Conservation (phyloP, 139 green algal species). For the Picochlorum costavermella region DNA sequence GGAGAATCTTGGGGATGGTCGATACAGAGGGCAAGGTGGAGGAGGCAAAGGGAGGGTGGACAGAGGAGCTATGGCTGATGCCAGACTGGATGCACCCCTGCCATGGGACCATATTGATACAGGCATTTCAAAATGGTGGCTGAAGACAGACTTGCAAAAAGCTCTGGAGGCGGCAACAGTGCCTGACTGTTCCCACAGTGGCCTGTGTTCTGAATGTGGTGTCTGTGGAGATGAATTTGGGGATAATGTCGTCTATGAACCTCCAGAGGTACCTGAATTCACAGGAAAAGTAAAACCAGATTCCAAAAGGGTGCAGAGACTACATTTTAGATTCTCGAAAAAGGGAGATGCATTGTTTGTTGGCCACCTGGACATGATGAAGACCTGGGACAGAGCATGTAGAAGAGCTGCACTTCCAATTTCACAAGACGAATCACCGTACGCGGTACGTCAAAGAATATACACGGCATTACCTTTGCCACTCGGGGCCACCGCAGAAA, state of each 20-base stretch:
- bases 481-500: constrained; percentile 42
- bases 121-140: constrained; percentile 63
- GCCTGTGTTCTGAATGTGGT: constrained; percentile 59
- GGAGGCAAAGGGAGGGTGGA: constrained; percentile 63
- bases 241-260: constrained; percentile 45
- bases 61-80: constrained; percentile 46
- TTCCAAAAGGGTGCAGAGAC: constrained; percentile 27
- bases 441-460: constrained; percentile 35
- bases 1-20: constrained; percentile 52
- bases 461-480: constrained; percentile 37
- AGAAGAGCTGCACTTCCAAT: constrained; percentile 51
- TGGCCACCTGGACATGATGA: constrained; percentile 59
- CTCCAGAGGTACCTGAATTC: constrained; percentile 52
- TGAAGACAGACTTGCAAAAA: constrained; percentile 65
- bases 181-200: constrained; percentile 61
- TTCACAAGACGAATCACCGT: constrained; percentile 37
- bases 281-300: constrained; percentile 42
- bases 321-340: constrained; percentile 48
- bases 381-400: constrained; percentile 45
- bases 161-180: constrained; percentile 63
- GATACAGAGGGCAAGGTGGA: constrained; percentile 46
- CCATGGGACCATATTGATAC: constrained; percentile 71
- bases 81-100: constrained; percentile 54
- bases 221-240: constrained; percentile 60
- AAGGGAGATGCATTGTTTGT: constrained; percentile 50